Evolutionary conservation across 2,329 filamentous ascomycete species (phyloP), one percentile per base, ranked within the genome.

Genomic region (Talaromyces albobiverticillius): DNA sequence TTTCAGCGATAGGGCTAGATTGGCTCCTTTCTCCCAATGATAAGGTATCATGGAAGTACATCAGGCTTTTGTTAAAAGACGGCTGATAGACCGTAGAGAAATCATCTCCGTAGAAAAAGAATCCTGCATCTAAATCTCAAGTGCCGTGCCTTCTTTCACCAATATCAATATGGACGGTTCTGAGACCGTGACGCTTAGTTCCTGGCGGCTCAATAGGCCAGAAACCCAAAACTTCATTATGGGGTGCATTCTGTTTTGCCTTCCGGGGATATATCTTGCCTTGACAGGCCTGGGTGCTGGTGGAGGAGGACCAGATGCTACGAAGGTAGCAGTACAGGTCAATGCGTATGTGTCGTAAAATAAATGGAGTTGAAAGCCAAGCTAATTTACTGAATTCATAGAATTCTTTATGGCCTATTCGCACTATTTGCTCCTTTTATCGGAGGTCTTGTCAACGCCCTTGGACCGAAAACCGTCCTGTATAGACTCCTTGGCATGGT

Each of bases 141-240:
- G 31, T 34, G 4, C 5, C 31, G n/a, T n/a, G 11, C 31, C 31
- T 34, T 13, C 25, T 29, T 5, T 29, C 9, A 29, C 25, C 25
- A 29, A 34, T 4, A n/a, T 13, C 31, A 34, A 34, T 34, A 34
- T 34, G 31, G 31, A 34, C 31, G n/a, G 31, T n/a, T 14, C 31
- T 34, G 31, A 14, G n/a, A 3, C 31, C 14, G n/a, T 14, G 13
- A 34, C 14, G 31, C 31, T 34, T 14, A 34, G 31, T 14, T 14
- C 31, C 31, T 34, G 31, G 31, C 31, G 31, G 13, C 31, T 34
- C 31, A 34, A 34, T 34, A 34, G 31, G 31, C 31, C 31, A n/a
- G 31, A 34, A 13, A 34, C 31, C 85, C 82, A 0, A 82, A 60
- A 60, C 41, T 59, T 60, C 53, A 51, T 58, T 18, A 46, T 58